phyloP scores from a whole-genome alignment of 768 basidiomycete species.

The Zangia roseola region DNA sequence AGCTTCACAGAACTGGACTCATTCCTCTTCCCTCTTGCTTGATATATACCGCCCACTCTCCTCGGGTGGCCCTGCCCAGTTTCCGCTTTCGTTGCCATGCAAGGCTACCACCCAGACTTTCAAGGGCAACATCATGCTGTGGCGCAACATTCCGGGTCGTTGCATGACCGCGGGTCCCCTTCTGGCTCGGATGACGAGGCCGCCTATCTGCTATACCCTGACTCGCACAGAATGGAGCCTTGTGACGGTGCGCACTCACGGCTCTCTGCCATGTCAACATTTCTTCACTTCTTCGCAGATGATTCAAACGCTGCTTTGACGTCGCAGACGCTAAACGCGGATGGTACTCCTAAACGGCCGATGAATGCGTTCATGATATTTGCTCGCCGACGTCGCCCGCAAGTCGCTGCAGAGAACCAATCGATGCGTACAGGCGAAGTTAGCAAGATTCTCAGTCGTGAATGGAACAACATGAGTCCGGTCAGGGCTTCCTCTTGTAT shows the following conservation, averaged over 20 bases:
- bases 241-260: slow-evolving; percentile 45
- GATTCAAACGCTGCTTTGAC: slow-evolving; percentile 53
- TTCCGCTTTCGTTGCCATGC: slow-evolving; percentile 23
- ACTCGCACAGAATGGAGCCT: slow-evolving; percentile 40
- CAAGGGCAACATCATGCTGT: slow-evolving; percentile 24
- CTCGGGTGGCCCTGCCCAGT: slow-evolving; percentile 5
- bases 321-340: slow-evolving; percentile 78
- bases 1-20: slow-evolving; percentile 15
- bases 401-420: slow-evolving; percentile 85
- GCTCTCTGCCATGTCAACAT: slow-evolving; percentile 9
- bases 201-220: slow-evolving; percentile 30
- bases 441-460: slow-evolving; percentile 81
- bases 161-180: slow-evolving; percentile 49
- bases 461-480: slow-evolving; percentile 80
- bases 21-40: slow-evolving; percentile 7
- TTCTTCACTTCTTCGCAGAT: slow-evolving; percentile 27
- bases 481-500: slow-evolving; percentile 40
- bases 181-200: slow-evolving; percentile 58
- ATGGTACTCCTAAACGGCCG: slow-evolving; percentile 85
- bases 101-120: slow-evolving; percentile 24
- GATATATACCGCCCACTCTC: slow-evolving; percentile 4
- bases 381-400: slow-evolving; percentile 75
- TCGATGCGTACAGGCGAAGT: slow-evolving; percentile 90
- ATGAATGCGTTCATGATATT: slow-evolving; percentile 98
- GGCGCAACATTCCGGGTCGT: slow-evolving; percentile 27